These are phyloP conservation scores for Lasiodiplodia hormozganensis DNA, from an alignment of 2,329 filamentous ascomycete species.

Conservation along the genomic window DNA sequence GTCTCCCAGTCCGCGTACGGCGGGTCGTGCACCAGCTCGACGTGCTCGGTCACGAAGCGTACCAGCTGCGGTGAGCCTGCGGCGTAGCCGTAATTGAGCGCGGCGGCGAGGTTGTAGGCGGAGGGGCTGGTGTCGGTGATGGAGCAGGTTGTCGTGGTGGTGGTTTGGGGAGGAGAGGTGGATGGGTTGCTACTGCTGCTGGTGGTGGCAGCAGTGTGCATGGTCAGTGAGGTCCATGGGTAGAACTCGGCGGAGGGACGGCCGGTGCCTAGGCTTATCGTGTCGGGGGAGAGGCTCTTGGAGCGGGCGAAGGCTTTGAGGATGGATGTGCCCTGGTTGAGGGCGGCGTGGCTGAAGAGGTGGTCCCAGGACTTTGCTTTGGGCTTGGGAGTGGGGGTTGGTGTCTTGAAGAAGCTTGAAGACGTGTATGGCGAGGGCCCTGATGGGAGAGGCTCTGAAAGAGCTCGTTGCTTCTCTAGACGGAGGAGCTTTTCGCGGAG, in stretches of 20 bases:
- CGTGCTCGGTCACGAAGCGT: conserved; percentile 39
- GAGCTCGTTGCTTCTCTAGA: background rate
- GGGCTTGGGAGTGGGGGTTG: background rate
- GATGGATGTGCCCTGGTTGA: background rate
- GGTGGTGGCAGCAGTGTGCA: background rate
- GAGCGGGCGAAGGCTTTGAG: conserved; percentile 1
- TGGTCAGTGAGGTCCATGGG: conserved; percentile 29
- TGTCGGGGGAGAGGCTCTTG: background rate
- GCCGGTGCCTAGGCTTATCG: conserved; percentile 26
- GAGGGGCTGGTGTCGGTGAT: background rate
- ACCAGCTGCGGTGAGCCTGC: conserved; percentile 37
- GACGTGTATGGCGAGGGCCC: background rate
- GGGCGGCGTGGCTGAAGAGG: background rate
- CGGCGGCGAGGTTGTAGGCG: conserved; percentile 35
- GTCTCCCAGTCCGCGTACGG: conserved; percentile 42
- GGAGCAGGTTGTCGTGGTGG: conserved; percentile 10
- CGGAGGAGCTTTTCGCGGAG: background rate
- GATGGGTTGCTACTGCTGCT: background rate
- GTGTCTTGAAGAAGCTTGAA: conserved; percentile 3
- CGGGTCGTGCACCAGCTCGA: conserved; percentile 40
- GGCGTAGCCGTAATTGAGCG: conserved; percentile 39
- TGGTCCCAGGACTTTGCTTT: background rate
- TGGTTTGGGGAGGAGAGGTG: background rate
- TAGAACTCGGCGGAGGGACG: conserved; percentile 30
- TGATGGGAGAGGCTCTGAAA: background rate